phyloP scores from a whole-genome alignment of 768 basidiomycete genomes.

The Russula foetens region DNA sequence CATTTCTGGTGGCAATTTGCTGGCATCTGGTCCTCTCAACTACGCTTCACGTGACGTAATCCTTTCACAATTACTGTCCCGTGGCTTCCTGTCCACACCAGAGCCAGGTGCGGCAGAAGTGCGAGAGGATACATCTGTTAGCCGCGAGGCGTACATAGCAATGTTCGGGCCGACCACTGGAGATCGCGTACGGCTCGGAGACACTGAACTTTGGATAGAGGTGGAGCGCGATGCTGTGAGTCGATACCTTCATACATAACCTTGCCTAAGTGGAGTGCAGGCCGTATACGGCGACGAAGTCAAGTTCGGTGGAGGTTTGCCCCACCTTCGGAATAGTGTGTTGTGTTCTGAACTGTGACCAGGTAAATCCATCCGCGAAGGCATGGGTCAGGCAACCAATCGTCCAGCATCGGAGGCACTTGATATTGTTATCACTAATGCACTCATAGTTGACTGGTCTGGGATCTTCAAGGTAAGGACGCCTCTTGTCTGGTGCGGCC shows the following conservation, averaged over 20 bases:
- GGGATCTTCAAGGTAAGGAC: conserved; percentile 81
- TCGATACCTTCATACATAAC: not conserved
- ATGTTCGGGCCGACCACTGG: conserved; percentile 97
- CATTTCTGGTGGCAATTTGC: conserved; percentile 71
- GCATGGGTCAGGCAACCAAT: conserved; percentile 90
- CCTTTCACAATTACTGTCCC: conserved; percentile 40
- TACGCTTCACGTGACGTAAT: conserved; percentile 38
- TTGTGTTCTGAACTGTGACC: not conserved
- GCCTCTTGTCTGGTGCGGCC: not conserved
- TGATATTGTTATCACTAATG: conserved; percentile 94
- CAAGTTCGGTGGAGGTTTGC: conserved; percentile 90
- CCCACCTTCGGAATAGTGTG: not conserved
- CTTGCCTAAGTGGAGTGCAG: conserved; percentile 28
- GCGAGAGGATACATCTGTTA: conserved; percentile 44
- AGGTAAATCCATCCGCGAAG: conserved; percentile 94
- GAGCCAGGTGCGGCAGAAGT: conserved; percentile 56
- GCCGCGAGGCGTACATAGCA: conserved; percentile 69
- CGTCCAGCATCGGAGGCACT: conserved; percentile 57
- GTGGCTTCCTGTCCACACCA: conserved; percentile 62
- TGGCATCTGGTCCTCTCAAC: conserved; percentile 54
- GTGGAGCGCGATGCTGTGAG: conserved; percentile 78
- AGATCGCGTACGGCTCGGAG: conserved; percentile 81
- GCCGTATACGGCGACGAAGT: conserved; percentile 93
- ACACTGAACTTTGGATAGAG: conserved; percentile 85
- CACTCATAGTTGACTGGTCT: conserved; percentile 88